These are phyloP conservation scores for Cladophialophora psammophila DNA, from an alignment of 2,329 filamentous ascomycete species.

Conservation along the genomic window DNA sequence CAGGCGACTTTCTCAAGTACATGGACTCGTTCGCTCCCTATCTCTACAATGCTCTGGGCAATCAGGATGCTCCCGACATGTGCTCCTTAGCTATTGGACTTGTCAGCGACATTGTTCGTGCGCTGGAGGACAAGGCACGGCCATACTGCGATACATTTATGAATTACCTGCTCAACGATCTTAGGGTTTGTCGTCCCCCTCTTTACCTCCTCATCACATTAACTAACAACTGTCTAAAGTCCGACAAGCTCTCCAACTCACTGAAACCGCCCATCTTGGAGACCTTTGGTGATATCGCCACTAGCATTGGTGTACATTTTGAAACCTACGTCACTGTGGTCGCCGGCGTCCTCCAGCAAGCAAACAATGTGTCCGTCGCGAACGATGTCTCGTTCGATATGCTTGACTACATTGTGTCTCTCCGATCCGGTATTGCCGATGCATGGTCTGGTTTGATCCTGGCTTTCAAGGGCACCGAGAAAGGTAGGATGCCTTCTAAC, in stretches of 20 bases:
- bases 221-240: slow-evolving; percentile 59
- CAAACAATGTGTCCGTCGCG: slow-evolving; percentile 78
- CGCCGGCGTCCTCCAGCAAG: slow-evolving; percentile 91
- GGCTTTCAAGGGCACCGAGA: slow-evolving; percentile 77
- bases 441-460: slow-evolving; percentile 97
- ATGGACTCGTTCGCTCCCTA: slow-evolving; percentile 95
- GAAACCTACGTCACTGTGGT: slow-evolving; percentile 93
- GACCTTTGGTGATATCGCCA: slow-evolving; percentile 96
- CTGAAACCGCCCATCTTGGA: slow-evolving; percentile 98
- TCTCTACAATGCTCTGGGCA: slow-evolving; percentile 90
- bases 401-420: slow-evolving; percentile 92
- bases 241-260: slow-evolving; percentile 86
- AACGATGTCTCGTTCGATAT: slow-evolving; percentile 90
- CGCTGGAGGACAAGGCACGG: slow-evolving; percentile 86
- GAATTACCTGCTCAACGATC: slow-evolving; percentile 94
- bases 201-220: slow-evolving; percentile 42
- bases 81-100: slow-evolving; percentile 98
- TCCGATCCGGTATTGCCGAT: slow-evolving; percentile 98
- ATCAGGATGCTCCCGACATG: slow-evolving; percentile 92
- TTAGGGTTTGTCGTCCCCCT: slow-evolving; percentile 67
- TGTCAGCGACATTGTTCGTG: slow-evolving; percentile 94
- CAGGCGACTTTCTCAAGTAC: slow-evolving; percentile 94
- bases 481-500: slow-evolving; percentile 45
- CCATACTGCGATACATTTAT: slow-evolving; percentile 97
- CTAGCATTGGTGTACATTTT: slow-evolving; percentile 89